These are phyloP conservation scores for Raphanus hybrid DNA, from an alignment of 441 rosid species.

Conservation along the genomic window DNA sequence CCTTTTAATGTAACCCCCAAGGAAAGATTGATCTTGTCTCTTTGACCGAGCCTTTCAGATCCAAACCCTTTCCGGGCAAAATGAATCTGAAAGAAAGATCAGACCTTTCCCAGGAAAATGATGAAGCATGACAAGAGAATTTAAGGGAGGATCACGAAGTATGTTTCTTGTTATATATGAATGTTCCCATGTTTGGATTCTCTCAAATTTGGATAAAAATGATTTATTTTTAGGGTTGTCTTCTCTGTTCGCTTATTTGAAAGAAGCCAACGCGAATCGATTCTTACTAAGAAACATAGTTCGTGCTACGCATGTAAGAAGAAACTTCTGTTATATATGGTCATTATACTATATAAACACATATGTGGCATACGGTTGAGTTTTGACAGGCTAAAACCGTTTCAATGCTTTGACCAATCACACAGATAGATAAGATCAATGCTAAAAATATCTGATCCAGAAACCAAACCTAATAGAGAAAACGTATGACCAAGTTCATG, in stretches of 20 bases:
- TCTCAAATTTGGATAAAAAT: slow-evolving; percentile 30
- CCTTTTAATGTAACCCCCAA: background rate
- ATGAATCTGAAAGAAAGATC: slow-evolving; percentile 46
- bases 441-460: slow-evolving; percentile 4
- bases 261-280: slow-evolving; percentile 37
- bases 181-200: background rate
- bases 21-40: slow-evolving; percentile 41
- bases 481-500: slow-evolving; percentile 8
- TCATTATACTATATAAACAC: slow-evolving; percentile 29
- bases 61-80: slow-evolving; percentile 43
- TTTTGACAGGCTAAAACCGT: slow-evolving; percentile 11
- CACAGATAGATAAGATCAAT: slow-evolving; percentile 17
- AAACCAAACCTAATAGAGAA: slow-evolving; percentile 20
- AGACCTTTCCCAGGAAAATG: too few species aligned
- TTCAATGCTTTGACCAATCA: slow-evolving; percentile 25
- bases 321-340: background rate
- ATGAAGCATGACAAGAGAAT: too few species aligned
- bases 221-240: slow-evolving; percentile 33
- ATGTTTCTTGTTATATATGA: too few species aligned
- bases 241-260: slow-evolving; percentile 32
- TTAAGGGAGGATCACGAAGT: too few species aligned
- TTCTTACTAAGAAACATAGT: slow-evolving; percentile 21
- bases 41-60: slow-evolving; percentile 33
- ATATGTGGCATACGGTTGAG: slow-evolving; percentile 13
- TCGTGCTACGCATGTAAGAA: slow-evolving; percentile 33